Evolutionary conservation across 345 rosid genomes (phyloP).

Genomic region (Alliaria petiolata): DNA sequence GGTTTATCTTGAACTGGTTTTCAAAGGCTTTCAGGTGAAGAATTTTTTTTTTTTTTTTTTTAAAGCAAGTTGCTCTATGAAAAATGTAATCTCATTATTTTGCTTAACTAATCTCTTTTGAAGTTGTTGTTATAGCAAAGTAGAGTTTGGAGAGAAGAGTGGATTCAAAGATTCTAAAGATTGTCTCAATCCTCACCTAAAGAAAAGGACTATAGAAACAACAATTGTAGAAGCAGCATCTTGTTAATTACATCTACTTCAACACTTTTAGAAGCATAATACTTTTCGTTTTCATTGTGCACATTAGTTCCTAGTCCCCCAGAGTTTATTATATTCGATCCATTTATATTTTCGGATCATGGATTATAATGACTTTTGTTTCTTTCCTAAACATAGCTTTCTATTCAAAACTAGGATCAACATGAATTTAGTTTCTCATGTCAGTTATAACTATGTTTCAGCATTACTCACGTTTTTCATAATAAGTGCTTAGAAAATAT

Average conservation of each 20-base stretch:
- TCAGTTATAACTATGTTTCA: not conserved
- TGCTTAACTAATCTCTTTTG: conserved; percentile 31
- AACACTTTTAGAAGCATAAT: conserved; percentile 7
- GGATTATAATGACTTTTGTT: not conserved
- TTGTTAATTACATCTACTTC: not conserved
- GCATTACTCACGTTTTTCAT: not conserved
- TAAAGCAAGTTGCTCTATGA: not conserved
- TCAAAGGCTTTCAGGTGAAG: conserved; percentile 48
- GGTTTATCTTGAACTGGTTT: conserved; percentile 43
- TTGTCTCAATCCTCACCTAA: conserved; percentile 32
- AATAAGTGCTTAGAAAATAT: not conserved
- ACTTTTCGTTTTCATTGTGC: not conserved
- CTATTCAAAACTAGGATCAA: not conserved
- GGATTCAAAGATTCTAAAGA: conserved; percentile 26
- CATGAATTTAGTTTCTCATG: not conserved
- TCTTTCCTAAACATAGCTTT: not conserved
- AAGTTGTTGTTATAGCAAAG: conserved; percentile 25
- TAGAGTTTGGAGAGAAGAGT: conserved; percentile 35
- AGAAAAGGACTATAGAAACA: conserved; percentile 16
- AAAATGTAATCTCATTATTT: not conserved
- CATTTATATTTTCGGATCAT: not conserved
- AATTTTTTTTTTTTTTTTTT: conserved; percentile 11
- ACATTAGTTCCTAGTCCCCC: not conserved
- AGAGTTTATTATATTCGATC: not conserved
- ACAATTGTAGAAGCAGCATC: conserved; percentile 3